Base-by-base conservation (phyloP, 2,329 filamentous ascomycete genomes). In the Diaporthe sp. region DNA sequence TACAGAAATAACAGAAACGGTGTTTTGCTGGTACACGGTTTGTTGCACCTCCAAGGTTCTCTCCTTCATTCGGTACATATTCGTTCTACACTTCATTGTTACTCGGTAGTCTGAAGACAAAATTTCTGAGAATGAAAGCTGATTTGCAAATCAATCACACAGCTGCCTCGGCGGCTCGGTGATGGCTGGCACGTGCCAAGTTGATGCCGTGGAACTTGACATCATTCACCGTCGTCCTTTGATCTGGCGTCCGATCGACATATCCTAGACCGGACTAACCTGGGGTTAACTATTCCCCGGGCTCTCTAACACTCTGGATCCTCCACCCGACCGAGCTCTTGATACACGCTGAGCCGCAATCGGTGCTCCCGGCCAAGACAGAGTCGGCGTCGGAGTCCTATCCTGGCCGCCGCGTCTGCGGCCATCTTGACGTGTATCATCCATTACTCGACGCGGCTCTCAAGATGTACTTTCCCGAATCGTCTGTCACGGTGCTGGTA, bases 261-360 rank as follows among this genome's bases (percentile, higher is more conserved):
- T 25, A 10, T 53, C 7, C 62, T 22, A 31, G 34, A 12, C 17
- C 49, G 73, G 73, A 55, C 13, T 53, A 75, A 75, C 44, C 46
- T 28, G 25, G 73, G 73, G 67, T 72, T 7, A 75, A 75, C 73
- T 65, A 75, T 75, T 72, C 9, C 73, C 73, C 73, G 73, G 28
- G 22, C 22, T 55, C 57, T 53, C 70, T 57, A 55, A 72, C 13
- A 9, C n/a, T 13, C 37, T 39, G 37, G 37, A 39, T 39, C 19
- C 22, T 25, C 51, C 22, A 42, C 28, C 44, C 39, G 37, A 13
- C 25, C 34, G 34, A 7, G 34, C 37, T 25, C 53, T 58, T n/a
- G 34, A 28, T 15, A 53, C 71, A 42, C 51, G 28, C 39, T 68
- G 62, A 37, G 59, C 46, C 59, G 28, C 44, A 44, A 8, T 58